phyloP scores from a whole-genome alignment of 2,329 filamentous ascomycete species.

The Apiospora koreana region DNA sequence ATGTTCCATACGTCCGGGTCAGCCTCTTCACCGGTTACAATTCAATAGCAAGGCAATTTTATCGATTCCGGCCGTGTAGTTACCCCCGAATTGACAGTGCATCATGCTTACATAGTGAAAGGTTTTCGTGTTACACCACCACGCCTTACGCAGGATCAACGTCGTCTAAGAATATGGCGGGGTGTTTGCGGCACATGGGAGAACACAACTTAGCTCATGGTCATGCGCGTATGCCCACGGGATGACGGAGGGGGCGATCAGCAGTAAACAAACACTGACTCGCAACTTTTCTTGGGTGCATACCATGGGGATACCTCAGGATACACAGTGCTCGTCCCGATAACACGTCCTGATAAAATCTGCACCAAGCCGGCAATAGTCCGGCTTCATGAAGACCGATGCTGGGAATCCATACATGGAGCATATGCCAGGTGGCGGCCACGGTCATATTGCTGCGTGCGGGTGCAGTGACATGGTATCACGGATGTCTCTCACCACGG shows the following conservation, averaged over 20 bases:
- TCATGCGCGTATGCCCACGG: neutral
- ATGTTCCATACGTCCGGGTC: neutral
- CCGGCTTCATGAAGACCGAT: neutral
- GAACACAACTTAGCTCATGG: no score
- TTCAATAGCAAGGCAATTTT: neutral
- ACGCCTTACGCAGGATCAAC: neutral
- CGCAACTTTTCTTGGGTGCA: neutral
- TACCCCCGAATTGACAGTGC: neutral
- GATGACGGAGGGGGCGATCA: neutral
- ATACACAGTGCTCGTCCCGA: neutral
- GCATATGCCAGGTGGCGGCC: neutral
- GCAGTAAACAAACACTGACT: slow-evolving; percentile 1
- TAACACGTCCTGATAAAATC: neutral
- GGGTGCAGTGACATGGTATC: neutral
- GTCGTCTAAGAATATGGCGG: neutral
- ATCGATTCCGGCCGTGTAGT: neutral
- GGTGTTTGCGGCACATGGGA: neutral
- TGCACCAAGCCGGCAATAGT: neutral
- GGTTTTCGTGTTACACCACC: neutral
- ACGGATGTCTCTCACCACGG: neutral
- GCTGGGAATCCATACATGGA: no score
- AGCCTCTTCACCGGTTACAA: neutral
- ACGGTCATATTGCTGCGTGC: neutral
- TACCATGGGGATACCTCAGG: neutral
- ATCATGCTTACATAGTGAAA: neutral